Percentiles rank a stretch among this genome's conserved stretches.
phyloP scores from a whole-genome alignment of 2,329 filamentous ascomycete species.

The Phialophora tarda region DNA sequence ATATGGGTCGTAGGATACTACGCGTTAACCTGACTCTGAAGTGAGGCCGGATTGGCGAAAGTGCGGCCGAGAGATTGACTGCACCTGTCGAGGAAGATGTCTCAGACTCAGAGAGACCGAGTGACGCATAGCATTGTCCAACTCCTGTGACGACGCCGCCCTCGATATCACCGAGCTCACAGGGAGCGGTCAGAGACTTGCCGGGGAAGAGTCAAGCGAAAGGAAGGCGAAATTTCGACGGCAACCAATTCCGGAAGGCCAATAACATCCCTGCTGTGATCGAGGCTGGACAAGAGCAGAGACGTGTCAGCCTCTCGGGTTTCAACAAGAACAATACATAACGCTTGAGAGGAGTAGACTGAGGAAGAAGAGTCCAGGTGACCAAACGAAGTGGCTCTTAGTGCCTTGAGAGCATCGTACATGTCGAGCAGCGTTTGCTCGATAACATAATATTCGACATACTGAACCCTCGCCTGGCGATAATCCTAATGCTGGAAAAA shows the following conservation, averaged over 20 bases:
- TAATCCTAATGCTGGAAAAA: constrained; percentile 3
- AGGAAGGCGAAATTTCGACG: neutral
- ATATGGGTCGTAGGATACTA: constrained; percentile 15
- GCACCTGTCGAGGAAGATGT: neutral
- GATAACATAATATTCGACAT: constrained; percentile 8
- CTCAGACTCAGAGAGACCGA: neutral
- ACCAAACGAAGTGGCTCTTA: constrained; percentile 1
- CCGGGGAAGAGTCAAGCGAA: neutral
- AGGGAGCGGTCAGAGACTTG: neutral
- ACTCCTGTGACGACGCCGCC: neutral
- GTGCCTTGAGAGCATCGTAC: constrained; percentile 11
- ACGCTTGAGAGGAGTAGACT: neutral
- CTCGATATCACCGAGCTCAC: neutral
- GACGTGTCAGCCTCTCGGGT: neutral
- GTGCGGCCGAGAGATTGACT: neutral
- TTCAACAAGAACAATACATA: neutral
- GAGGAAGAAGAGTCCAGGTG: neutral
- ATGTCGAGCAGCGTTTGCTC: constrained; percentile 7
- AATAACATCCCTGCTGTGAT: neutral
- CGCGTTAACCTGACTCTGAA: constrained; percentile 18
- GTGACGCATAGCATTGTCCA: neutral
- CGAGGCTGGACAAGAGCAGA: neutral
- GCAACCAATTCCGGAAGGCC: neutral
- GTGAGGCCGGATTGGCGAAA: neutral
- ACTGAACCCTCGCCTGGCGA: constrained; percentile 1